Base-by-base conservation (phyloP, 148 eudicot genomes). In the Mesembryanthemum crystallinum region DNA sequence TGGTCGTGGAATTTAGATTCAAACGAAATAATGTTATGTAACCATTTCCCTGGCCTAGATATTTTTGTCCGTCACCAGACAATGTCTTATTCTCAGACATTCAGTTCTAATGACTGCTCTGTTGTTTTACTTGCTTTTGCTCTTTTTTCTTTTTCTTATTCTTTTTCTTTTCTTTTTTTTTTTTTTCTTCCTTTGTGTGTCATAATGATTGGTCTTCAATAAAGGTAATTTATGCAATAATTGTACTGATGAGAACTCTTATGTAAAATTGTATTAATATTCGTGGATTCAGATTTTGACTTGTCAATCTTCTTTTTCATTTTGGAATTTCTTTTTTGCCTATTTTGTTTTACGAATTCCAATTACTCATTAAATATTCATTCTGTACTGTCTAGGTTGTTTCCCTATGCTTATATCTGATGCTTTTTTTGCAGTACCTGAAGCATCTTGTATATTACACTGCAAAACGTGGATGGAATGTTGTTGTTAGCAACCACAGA, bases 381-480 rank as follows among this genome's bases (percentile, higher is more conserved):
- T 52, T 52, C 1, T 57, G 11, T 57, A 57, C 57, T 52, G 61
- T n/a, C n/a, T 57, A 57, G 2, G 27, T 57, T 57, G 25, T 57
- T 23, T 21, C 8, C 7, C 61, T 57, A 21, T 57, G 43, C 15
- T 28, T 49, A 42, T 42, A 14, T 65, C 66, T 80, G 68, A 73
- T 27, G 37, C 51, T 61, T 27, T 25, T 71, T 60, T 74, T 69
- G 71, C 93, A 94, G 98, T 94, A 94, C 62, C 70, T 92, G 70
- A 90, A 92, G 79, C 96, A 89, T 79, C 89, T 92, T 29, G 92
- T 85, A 9, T 94, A 79, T 82, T 29, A 78, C 77, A 87, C 84
- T 68, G 98, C 98, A 69, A 94, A 90, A 83, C 74, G 63, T 83
- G 97, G 96, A 74, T 89, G 91, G 88, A 88, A 94, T 81, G 98